Percentiles rank a stretch among this genome's conserved stretches.
Conservation (phyloP, 441 rosid genomes). For the Euphorbia corollata region DNA sequence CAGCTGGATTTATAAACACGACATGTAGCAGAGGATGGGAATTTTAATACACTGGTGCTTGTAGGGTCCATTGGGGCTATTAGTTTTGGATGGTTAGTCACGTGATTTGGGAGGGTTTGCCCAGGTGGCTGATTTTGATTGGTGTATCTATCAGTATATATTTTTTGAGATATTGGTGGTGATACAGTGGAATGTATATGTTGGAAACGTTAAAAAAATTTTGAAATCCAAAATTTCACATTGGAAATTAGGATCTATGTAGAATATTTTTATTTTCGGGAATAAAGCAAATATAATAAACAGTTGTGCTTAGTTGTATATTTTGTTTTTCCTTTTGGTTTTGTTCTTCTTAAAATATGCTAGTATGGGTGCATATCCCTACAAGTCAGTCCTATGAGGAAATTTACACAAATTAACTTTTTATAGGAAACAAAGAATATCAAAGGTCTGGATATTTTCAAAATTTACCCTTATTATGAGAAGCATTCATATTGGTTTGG, state of each 20-base stretch:
- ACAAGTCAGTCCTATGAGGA: no score
- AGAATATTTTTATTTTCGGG: background rate
- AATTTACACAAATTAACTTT: no score
- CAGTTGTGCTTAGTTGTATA: background rate
- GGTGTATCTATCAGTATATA: background rate
- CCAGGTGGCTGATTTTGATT: constrained; percentile 10
- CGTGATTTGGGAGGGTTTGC: background rate
- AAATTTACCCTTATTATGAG: no score
- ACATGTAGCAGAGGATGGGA: background rate
- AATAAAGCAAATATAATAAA: background rate
- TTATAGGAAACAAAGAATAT: no score
- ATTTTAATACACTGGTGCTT: background rate
- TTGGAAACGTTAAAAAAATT: background rate
- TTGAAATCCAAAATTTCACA: background rate
- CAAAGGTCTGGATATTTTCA: no score
- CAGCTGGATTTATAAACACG: constrained; percentile 33
- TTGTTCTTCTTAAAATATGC: background rate
- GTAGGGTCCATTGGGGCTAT: background rate
- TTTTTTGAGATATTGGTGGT: background rate
- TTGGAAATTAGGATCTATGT: background rate
- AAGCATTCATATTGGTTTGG: no score
- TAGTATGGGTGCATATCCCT: background rate
- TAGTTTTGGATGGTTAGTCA: background rate
- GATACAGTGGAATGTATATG: background rate
- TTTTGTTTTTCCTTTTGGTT: background rate